phyloP scores from a whole-genome alignment of 768 basidiomycete species.

The Symmetrospora coprosmae region DNA sequence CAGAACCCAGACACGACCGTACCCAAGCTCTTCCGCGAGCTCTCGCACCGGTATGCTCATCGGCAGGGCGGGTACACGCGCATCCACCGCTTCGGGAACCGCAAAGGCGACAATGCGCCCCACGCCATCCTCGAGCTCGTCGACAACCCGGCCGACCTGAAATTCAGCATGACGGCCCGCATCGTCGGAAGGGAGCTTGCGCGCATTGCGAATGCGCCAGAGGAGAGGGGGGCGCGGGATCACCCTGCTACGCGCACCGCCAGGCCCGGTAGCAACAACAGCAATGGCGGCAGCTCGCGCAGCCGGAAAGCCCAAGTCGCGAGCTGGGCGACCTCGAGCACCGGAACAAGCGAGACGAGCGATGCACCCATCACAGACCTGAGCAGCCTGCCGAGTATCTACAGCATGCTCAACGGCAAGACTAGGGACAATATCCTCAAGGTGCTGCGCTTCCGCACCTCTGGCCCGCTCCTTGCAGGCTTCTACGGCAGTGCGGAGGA shows the following conservation, averaged over 20 bases:
- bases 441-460: conserved; percentile 26
- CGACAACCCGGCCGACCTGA: conserved; percentile 77
- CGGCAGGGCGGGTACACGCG: conserved; percentile 91
- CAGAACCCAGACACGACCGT: conserved; percentile 48
- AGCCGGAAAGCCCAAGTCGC: background rate
- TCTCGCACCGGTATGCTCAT: conserved; percentile 61
- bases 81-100: conserved; percentile 76
- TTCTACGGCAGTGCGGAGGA: too few relatives aligned
- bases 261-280: too few relatives aligned
- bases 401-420: conserved; percentile 10
- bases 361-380: too few relatives aligned
- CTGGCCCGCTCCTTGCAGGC: too few relatives aligned
- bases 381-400: background rate
- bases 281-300: conserved; percentile 4
- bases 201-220: conserved; percentile 22
- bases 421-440: conserved; percentile 29
- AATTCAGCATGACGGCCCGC: conserved; percentile 74
- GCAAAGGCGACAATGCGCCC: conserved; percentile 83
- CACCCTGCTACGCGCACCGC: background rate
- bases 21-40: conserved; percentile 67
- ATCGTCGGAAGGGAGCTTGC: conserved; percentile 68
- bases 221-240: conserved; percentile 21
- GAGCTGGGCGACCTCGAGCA: background rate
- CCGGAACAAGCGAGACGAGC: background rate
- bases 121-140: conserved; percentile 86